Conservation (phyloP, 495 filamentous ascomycete genomes). For the Annulohypoxylon maeteangense region DNA sequence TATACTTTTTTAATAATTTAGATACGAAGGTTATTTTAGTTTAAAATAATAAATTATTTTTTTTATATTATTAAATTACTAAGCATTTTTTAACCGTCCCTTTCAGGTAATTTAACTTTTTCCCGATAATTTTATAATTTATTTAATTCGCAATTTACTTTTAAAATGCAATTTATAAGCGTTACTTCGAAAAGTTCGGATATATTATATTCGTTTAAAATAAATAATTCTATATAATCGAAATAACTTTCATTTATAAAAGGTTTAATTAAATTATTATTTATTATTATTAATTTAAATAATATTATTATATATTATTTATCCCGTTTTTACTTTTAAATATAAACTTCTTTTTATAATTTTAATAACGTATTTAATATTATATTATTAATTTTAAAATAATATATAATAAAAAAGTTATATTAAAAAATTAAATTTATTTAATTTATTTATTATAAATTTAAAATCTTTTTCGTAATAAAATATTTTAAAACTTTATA, state of each 20-base stretch:
- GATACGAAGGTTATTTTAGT: not conserved
- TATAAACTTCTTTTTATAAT: not conserved
- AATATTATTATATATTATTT: too few relatives aligned
- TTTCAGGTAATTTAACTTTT: not conserved
- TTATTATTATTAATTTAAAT: not conserved
- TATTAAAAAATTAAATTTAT: not conserved
- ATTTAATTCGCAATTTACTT: not conserved
- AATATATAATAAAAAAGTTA: not conserved
- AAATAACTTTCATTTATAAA: not conserved
- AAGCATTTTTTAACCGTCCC: not conserved
- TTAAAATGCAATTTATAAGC: too few relatives aligned
- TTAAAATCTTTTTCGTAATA: not conserved
- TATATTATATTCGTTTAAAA: not conserved
- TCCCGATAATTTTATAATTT: not conserved
- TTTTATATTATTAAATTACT: not conserved
- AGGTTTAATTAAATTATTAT: not conserved
- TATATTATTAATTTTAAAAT: not conserved
- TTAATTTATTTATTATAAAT: not conserved
- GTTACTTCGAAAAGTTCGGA: not conserved
- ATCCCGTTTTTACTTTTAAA: too few relatives aligned
- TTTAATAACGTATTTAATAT: not conserved
- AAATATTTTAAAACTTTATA: not conserved
- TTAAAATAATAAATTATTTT: not conserved
- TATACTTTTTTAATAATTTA: not conserved
- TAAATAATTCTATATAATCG: not conserved